These are phyloP conservation scores for Albophoma yamanashiensis DNA, from an alignment of 2,329 filamentous ascomycete genomes.

Conservation along the genomic window DNA sequence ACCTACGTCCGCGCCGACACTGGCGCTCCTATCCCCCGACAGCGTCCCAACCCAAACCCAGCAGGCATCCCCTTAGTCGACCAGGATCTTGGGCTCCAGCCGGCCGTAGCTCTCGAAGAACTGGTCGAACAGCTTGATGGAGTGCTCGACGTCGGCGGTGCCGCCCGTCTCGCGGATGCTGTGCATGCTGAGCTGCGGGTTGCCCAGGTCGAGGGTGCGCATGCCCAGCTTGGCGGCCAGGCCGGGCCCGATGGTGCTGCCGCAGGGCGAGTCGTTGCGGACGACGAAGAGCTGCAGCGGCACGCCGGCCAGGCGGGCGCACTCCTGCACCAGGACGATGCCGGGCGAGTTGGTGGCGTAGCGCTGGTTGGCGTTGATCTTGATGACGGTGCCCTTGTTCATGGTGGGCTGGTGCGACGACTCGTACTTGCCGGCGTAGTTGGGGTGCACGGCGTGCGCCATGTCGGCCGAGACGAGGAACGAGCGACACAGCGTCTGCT, in stretches of 20 bases:
- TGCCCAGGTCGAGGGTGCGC: constrained; percentile 83
- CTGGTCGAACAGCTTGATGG: constrained; percentile 73
- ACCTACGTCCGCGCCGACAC: too few relatives aligned
- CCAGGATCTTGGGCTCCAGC: constrained; percentile 70
- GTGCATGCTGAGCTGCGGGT: constrained; percentile 94
- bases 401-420: constrained; percentile 82
- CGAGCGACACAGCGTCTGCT: constrained; percentile 82
- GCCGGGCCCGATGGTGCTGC: constrained; percentile 97
- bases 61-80: constrained; percentile 50
- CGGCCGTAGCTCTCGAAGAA: constrained; percentile 82
- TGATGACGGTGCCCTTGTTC: constrained; percentile 94
- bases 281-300: constrained; percentile 95
- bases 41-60: too few relatives aligned
- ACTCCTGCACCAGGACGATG: constrained; percentile 85
- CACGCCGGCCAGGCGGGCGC: constrained; percentile 62
- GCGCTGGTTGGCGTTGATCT: constrained; percentile 94
- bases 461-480: constrained; percentile 96
- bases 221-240: constrained; percentile 77
- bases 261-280: constrained; percentile 87
- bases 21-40: too few relatives aligned
- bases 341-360: constrained; percentile 96
- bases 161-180: constrained; percentile 91
- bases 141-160: constrained; percentile 75
- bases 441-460: constrained; percentile 93
- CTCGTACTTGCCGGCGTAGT: constrained; percentile 90